phyloP scores from a whole-genome alignment of 176 grass and related monocot species.

The Cenchrus americanus region DNA sequence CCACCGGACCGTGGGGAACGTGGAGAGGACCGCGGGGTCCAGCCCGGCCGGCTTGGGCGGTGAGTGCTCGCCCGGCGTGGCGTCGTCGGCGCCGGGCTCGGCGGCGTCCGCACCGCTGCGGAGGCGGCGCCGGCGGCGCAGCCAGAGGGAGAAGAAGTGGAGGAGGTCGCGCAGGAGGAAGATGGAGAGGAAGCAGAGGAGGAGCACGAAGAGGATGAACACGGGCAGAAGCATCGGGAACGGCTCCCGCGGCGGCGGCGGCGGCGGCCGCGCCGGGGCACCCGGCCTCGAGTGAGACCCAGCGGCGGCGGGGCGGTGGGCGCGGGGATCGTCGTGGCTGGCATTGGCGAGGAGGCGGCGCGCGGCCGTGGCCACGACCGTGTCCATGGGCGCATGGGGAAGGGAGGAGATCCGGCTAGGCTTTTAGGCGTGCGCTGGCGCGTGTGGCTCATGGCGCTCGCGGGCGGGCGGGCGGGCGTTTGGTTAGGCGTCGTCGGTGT shows the following conservation, averaged over 20 bases:
- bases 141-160: slow-evolving; percentile 63
- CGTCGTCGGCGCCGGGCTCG: background rate
- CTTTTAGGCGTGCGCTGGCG: slow-evolving; percentile 34
- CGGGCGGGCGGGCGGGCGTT: background rate
- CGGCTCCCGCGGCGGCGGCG: background rate
- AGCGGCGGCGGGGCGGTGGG: background rate
- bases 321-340: background rate
- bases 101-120: background rate
- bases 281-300: background rate
- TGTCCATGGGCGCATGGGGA: slow-evolving; percentile 39
- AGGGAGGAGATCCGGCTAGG: background rate
- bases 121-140: slow-evolving; percentile 37
- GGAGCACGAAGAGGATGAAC: slow-evolving; percentile 58
- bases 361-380: slow-evolving; percentile 29
- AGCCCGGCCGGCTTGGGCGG: slow-evolving; percentile 47
- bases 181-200: slow-evolving; percentile 65
- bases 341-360: slow-evolving; percentile 30
- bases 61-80: background rate
- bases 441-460: slow-evolving; percentile 5
- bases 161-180: slow-evolving; percentile 70
- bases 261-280: too few species aligned
- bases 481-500: slow-evolving; percentile 46
- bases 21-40: slow-evolving; percentile 51
- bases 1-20: slow-evolving; percentile 51
- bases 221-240: slow-evolving; percentile 60